phyloP scores from a whole-genome alignment of 768 basidiomycete genomes.

The Boletus subcaerulescens region DNA sequence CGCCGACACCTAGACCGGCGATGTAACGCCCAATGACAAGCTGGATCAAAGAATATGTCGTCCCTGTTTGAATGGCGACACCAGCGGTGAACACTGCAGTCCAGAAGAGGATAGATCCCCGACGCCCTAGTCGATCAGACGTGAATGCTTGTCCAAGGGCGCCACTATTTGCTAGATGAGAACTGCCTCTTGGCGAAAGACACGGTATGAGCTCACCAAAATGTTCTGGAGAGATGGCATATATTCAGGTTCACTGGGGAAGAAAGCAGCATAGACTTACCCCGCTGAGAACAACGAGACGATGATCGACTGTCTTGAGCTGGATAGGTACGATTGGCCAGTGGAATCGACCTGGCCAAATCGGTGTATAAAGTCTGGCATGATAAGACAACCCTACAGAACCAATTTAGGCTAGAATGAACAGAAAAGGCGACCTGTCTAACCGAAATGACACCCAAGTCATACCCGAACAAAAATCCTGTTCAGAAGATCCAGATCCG shows the following conservation, averaged over 20 bases:
- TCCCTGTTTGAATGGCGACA: slow-evolving; percentile 67
- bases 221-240: slow-evolving; percentile 36
- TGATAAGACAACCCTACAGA: slow-evolving; percentile 68
- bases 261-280: slow-evolving; percentile 27
- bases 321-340: slow-evolving; percentile 52
- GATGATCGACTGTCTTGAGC: slow-evolving; percentile 70
- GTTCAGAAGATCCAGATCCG: background rate
- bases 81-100: slow-evolving; percentile 69
- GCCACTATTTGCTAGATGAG: slow-evolving; percentile 39
- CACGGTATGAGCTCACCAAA: slow-evolving; percentile 39
- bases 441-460: slow-evolving; percentile 76
- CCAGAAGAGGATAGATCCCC: slow-evolving; percentile 75
- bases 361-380: slow-evolving; percentile 70
- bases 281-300: slow-evolving; percentile 77
- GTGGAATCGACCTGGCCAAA: slow-evolving; percentile 54
- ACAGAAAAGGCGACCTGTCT: slow-evolving; percentile 13
- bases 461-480: slow-evolving; percentile 71
- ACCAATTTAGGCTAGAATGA: background rate
- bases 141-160: slow-evolving; percentile 72
- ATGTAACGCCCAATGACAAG: slow-evolving; percentile 72
- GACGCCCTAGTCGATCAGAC: slow-evolving; percentile 67
- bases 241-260: background rate
- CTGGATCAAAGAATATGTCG: slow-evolving; percentile 56
- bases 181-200: background rate
- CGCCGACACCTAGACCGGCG: slow-evolving; percentile 76